These are phyloP conservation scores for Xylaria bambusicola DNA, from an alignment of 495 filamentous ascomycete genomes.

Conservation along the genomic window DNA sequence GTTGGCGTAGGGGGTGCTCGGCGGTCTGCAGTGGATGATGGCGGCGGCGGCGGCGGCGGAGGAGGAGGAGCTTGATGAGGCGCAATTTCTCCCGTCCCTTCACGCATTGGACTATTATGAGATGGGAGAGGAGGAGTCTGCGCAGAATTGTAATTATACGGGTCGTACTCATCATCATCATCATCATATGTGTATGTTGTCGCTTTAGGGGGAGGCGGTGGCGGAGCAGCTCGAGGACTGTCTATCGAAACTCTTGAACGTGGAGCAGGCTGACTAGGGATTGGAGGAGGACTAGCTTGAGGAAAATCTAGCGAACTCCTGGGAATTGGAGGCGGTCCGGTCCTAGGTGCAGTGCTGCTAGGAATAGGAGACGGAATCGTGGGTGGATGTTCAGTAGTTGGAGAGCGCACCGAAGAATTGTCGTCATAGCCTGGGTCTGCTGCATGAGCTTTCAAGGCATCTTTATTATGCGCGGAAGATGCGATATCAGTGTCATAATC, in stretches of 20 bases:
- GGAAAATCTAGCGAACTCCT: conserved; percentile 66
- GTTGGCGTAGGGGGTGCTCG: conserved; percentile 51
- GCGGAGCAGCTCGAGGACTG: conserved; percentile 67
- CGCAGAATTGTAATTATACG: conserved; percentile 62
- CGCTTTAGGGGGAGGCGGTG: conserved; percentile 60
- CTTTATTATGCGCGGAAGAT: conserved; percentile 83
- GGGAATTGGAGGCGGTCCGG: conserved; percentile 62
- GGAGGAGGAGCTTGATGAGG: conserved; percentile 57
- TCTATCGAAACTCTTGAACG: conserved; percentile 58
- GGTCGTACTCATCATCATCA: conserved; percentile 75
- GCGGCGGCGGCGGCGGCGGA: conserved; percentile 45
- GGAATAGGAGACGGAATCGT: conserved; percentile 49
- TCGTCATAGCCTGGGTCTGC: conserved; percentile 72
- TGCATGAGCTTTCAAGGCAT: conserved; percentile 82
- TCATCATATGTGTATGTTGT: conserved; percentile 53
- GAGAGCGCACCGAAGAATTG: conserved; percentile 47
- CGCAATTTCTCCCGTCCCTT: conserved; percentile 40
- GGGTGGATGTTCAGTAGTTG: conserved; percentile 45
- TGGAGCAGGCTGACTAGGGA: conserved; percentile 59
- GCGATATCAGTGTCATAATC: conserved; percentile 99
- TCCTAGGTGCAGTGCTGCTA: conserved; percentile 33
- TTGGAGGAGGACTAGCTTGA: conserved; percentile 64
- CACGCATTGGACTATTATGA: conserved; percentile 11
- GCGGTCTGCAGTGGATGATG: conserved; percentile 34
- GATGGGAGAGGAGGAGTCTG: conserved; percentile 29